Base-by-base conservation (phyloP, 2,329 filamentous ascomycete genomes). In the Passalora sequoiae region DNA sequence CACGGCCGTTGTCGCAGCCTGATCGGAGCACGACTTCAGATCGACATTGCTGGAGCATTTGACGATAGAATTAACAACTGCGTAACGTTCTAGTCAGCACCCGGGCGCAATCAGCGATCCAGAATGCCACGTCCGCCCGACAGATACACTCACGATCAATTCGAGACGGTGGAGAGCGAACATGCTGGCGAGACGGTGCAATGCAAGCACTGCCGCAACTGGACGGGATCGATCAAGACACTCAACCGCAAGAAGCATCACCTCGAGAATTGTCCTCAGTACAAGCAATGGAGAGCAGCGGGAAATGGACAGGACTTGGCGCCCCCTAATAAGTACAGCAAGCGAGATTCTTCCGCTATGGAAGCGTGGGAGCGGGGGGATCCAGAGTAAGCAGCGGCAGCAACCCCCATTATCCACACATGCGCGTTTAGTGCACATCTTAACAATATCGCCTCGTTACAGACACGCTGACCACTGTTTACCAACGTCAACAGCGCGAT, bases 221-320 rank as follows among this genome's bases (percentile, higher is more conserved):
- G 60, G 60, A 60, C 57, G 10, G 58, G 58, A 21, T 59, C 51
- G 40, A 38, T 54, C 49, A 59, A 59, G 53, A 61, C 56, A 6
- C 50, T 63, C 15, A 58, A 58, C 27, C 58, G 60, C 43, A 63
- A 63, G 43, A 63, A 63, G 35, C 50, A 54, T 1, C 60, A 61
- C 47, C 51, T 63, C 12, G 40, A 51, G 17, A 56, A 54, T 21
- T 63, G 60, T 33, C 39, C 51, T 7, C 50, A 52, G 35, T 63
- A 63, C 44, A 40, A 47, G 22, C 38, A 47, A 15, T 63, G 60
- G 60, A 51, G 60, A 31, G 55, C 54, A 6, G 46, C 49, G 16
- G 60, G 60, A 37, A 57, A 63, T 44, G 60, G 60, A 31, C 55
- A 62, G 44, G 59, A 62, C 41, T 44, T 63, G 27, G 50, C 55